Percentiles rank a stretch among this genome's conserved stretches.
Evolutionary conservation across 495 filamentous ascomycete genomes (phyloP).

Genomic region (Hyaloscypha bicolor): DNA sequence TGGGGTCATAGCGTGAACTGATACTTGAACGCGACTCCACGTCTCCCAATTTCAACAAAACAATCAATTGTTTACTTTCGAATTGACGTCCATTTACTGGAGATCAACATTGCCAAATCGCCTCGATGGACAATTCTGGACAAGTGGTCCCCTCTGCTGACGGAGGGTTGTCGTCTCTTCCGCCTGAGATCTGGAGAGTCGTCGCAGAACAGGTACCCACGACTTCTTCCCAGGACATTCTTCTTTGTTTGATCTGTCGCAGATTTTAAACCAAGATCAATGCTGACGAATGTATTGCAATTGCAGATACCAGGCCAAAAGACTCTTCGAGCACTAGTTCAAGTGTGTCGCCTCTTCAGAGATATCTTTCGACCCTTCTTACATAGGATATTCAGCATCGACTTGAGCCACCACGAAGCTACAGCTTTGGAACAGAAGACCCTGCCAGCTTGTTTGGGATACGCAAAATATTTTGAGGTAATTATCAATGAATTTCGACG

Average conservation of each 20-base stretch:
- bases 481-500: neutral
- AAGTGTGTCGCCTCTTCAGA: constrained; percentile 6
- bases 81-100: no score
- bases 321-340: constrained; percentile 3
- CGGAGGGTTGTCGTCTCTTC: neutral
- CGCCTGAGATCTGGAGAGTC: constrained; percentile 19
- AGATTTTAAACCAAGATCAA: neutral
- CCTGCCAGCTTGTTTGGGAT: neutral
- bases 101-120: no score
- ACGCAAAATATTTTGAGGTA: constrained; percentile 6
- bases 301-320: constrained; percentile 11
- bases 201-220: constrained; percentile 12
- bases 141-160: no score
- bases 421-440: neutral
- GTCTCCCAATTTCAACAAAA: no score
- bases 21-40: no score
- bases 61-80: no score
- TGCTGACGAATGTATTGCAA: neutral
- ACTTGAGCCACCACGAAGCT: neutral
- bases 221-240: no score
- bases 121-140: no score
- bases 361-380: constrained; percentile 8
- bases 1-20: no score
- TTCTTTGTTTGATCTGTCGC: neutral
- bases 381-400: neutral